These are phyloP conservation scores for Dictyostelium purpureum DNA, from an alignment of 78 protist genomes.

Conservation along the genomic window DNA sequence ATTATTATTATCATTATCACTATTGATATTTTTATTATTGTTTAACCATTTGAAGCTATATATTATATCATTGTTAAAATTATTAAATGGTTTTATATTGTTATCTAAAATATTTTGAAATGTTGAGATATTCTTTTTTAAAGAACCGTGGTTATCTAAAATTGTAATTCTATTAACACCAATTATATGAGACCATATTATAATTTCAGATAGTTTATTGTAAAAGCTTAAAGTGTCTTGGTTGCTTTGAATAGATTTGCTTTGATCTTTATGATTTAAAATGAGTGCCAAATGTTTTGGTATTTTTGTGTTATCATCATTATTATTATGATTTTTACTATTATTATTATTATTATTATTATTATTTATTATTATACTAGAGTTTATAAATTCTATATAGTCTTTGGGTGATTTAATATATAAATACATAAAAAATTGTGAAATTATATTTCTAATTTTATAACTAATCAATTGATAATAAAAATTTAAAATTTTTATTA, in stretches of 20 bases:
- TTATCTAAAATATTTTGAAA: conserved; percentile 8
- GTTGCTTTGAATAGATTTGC: neutral
- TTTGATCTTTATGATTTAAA: conserved; percentile 20
- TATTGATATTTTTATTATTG: neutral
- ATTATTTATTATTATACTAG: neutral
- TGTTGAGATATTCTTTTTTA: neutral
- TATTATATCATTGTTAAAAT: neutral
- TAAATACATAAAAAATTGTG: neutral
- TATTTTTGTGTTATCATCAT: neutral
- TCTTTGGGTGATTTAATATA: neutral
- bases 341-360: neutral
- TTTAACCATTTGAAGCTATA: conserved; percentile 43
- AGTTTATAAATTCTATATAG: neutral
- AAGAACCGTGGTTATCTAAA: conserved; percentile 34
- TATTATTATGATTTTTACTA: too few species aligned
- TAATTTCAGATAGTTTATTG: conserved; percentile 14
- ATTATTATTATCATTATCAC: neutral
- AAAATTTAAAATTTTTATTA: neutral
- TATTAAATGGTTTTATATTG: neutral
- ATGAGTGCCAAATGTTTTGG: conserved; percentile 62
- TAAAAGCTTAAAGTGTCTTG: neutral
- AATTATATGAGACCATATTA: conserved; percentile 20
- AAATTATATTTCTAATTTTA: neutral
- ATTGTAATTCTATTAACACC: conserved; percentile 36
- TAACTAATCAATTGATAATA: neutral